Base-by-base conservation (phyloP, 768 basidiomycete species). In the Mycena floridula region DNA sequence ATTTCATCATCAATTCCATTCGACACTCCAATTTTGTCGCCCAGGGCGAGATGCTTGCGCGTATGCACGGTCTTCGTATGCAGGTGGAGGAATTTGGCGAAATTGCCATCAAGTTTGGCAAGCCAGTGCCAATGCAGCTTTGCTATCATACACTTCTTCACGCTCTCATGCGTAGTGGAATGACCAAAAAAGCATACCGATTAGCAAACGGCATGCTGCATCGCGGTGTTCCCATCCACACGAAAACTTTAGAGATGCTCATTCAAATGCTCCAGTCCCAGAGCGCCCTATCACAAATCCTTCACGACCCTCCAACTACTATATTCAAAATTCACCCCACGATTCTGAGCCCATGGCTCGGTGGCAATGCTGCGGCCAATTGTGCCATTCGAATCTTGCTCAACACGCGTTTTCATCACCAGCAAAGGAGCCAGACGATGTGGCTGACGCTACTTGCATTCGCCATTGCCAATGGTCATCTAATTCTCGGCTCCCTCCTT, bases 401-500 rank as follows among this genome's bases (percentile, higher is more conserved):
- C 35, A 59, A 66, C 3, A 82, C 83, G 0, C 71, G 76, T n/a
- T 59, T 68, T 32, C 71, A 74, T 36, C 69, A 77, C 23, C 76
- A 77, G 41, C 65, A 70, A 24, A 74, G 81, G 36, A 76, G 78
- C 2, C 62, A 73, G n/a, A 64, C 67, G 24, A 78, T 86, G 69
- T 86, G 80, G 55, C 71, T 73, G 42, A 67, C 69, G 2, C 60
- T 88, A 40, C 68, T 89, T 50, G 66, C 73, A 3, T 72, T 81
- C 7, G 85, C 82, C 45, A 65, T 91, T 16, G 58, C 88, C 28
- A 86, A 90, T 40, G 85, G 86, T 21, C 89, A 91, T 56, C 79
- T 91, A 40, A 72, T 90, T 30, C 69, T 85, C n/a, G 87, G 77
- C 0, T 81, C 83, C 1, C 62, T 89, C 22, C 63, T 89, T 5